Base-by-base conservation (phyloP, 768 basidiomycete genomes). In the Phanerochaete sordida region DNA sequence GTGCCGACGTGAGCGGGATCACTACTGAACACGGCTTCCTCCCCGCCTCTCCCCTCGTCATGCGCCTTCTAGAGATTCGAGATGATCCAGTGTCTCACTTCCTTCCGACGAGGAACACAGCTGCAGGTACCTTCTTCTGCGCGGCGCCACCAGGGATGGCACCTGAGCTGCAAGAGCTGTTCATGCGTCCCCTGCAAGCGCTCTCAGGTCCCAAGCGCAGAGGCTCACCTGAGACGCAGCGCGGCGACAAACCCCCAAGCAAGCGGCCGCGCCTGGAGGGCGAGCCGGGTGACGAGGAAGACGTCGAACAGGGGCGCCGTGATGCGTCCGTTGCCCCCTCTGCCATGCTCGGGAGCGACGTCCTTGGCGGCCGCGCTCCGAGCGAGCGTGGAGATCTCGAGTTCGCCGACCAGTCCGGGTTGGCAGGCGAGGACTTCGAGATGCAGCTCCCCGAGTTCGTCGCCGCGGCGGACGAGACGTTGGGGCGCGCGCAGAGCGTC, bases 31-130 rank as follows among this genome's bases (percentile, higher is more conserved):
- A 95, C 52, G 86, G 86, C 50, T 95, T 86, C 72, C 85, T 98
- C 30, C 94, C 95, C 6, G 83, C 88, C 19, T 95, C 95, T 2
- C 77, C 91, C 1, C 77, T 91, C 48, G 84, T 95, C 57, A 88
- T 95, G 85, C 87, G 91, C 30, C 82, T 98, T 19, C 79, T 92
- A 57, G 87, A 92, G 67, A 91, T 97, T 65, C 84, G 90, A 27
- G 84, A 88, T 11, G 91, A 97, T 67, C 95, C 94, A 24, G 73
- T 91, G 4, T 77, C 86, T 8, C 87, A 94, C 71, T 98, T 94
- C 77, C 75, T 97, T 49, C 94, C 95, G 11, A 91, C 88, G 2
- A 86, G 86, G 64, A 76, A 78, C n/a, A 89, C 86, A 1, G 78
- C 83, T 16, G 80, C 84, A n/a, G 87, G 87, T 27, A 84, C 81